Evolutionary conservation across 306 rosid species (phyloP).

Genomic region (Coriaria nepalensis): DNA sequence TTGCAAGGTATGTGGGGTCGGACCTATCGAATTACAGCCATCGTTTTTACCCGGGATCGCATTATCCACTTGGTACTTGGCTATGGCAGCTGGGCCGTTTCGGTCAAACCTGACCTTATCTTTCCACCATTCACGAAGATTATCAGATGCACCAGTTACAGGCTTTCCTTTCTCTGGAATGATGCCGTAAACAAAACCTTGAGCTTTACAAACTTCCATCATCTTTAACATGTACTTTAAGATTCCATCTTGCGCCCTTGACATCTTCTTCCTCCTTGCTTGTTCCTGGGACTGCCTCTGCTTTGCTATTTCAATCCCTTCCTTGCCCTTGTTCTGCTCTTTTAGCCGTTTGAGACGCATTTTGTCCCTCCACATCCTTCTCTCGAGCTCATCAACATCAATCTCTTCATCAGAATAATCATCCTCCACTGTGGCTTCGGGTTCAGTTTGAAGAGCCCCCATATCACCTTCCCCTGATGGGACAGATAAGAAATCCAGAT

Average conservation of each 20-base stretch:
- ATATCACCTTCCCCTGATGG: slow-evolving; percentile 35
- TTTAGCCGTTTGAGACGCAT: slow-evolving; percentile 43
- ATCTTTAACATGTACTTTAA: slow-evolving; percentile 79
- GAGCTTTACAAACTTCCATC: slow-evolving; percentile 91
- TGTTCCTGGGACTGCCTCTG: slow-evolving; percentile 71
- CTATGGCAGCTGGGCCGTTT: slow-evolving; percentile 81
- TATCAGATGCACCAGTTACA: slow-evolving; percentile 73
- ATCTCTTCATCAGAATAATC: slow-evolving; percentile 55
- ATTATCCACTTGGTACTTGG: slow-evolving; percentile 59
- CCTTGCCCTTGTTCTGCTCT: slow-evolving; percentile 49
- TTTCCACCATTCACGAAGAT: slow-evolving; percentile 94
- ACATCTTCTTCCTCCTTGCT: slow-evolving; percentile 86
- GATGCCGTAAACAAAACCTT: slow-evolving; percentile 83
- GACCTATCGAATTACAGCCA: slow-evolving; percentile 42
- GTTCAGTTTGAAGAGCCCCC: slow-evolving; percentile 25
- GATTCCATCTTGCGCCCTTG: slow-evolving; percentile 81
- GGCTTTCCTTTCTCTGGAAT: slow-evolving; percentile 87
- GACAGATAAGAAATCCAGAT: slow-evolving; percentile 43
- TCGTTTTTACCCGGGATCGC: slow-evolving; percentile 40
- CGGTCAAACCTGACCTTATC: slow-evolving; percentile 79
- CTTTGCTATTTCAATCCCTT: slow-evolving; percentile 40
- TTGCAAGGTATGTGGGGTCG: slow-evolving; percentile 71
- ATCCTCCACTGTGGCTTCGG: slow-evolving; percentile 40
- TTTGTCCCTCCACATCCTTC: slow-evolving; percentile 70
- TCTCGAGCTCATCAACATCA: slow-evolving; percentile 58